Evolutionary conservation across 805 yeast species (phyloP).

Genomic region (Lachancea cidri): DNA sequence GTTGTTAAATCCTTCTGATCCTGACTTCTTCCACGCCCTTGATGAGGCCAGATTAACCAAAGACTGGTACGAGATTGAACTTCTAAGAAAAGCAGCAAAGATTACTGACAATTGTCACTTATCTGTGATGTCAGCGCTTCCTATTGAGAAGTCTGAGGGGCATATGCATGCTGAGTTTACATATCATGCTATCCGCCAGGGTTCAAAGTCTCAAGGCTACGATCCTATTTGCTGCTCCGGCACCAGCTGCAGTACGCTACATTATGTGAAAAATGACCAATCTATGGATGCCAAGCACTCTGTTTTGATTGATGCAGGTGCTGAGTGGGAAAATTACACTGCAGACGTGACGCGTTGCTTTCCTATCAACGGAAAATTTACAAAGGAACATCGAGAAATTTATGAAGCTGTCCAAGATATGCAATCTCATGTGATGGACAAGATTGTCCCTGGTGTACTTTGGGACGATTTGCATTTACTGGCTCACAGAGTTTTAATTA

Average conservation of each 20-base stretch:
- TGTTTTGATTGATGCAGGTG: constrained; percentile 91
- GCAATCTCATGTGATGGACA: constrained; percentile 69
- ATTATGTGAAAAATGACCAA: constrained; percentile 79
- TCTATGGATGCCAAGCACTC: constrained; percentile 52
- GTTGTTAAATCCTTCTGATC: constrained; percentile 40
- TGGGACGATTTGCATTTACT: constrained; percentile 85
- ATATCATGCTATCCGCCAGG: constrained; percentile 91
- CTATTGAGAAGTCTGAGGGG: constrained; percentile 80
- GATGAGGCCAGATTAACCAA: constrained; percentile 86
- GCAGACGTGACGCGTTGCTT: constrained; percentile 93
- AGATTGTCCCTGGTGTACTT: constrained; percentile 70
- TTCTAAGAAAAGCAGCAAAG: constrained; percentile 73
- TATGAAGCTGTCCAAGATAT: constrained; percentile 76
- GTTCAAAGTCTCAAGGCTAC: constrained; percentile 81
- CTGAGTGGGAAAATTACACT: constrained; percentile 92
- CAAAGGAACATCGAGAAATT: constrained; percentile 77
- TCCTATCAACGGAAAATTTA: constrained; percentile 88
- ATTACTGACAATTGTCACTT: constrained; percentile 85
- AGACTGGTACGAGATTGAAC: constrained; percentile 72
- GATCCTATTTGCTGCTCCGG: constrained; percentile 97
- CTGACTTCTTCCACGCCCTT: constrained; percentile 59
- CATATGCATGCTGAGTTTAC: constrained; percentile 95
- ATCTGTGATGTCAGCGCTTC: constrained; percentile 90
- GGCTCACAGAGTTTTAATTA: constrained; percentile 74
- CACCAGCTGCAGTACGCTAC: constrained; percentile 83